Evolutionary conservation across 169 alveolate species (phyloP), one percentile per base, ranked within the genome.

Genomic region (Theileria equi): DNA sequence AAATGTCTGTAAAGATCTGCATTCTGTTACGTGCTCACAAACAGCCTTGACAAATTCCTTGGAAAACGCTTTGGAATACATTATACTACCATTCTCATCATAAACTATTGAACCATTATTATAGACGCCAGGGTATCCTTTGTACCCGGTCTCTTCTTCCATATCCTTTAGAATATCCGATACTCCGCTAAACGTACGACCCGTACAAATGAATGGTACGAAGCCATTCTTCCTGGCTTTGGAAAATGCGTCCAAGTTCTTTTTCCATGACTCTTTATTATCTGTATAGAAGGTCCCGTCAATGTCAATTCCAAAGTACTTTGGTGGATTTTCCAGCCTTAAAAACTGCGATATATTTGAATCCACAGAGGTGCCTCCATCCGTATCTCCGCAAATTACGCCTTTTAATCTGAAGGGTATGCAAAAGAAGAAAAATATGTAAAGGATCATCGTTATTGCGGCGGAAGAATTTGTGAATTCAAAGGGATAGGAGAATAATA

Each of bases 181-280:
- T 1, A 4, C 8, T n/a, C 23, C 5, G 17, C 44, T n/a, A 54
- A 21, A 3, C 8, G 65, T 36, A 11, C 65, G 44, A 74, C 84
- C 84, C 48, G 84, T 74, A 38, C 84, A 74, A 41, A 74, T 52
- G 71, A 74, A 62, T 13, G 70, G 65, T 1, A 28, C 38, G 63
- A 43, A 74, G 4, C 55, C 64, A 8, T 53, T 59, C 19, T 52
- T 25, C 7, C 65, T 32, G 17, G 48, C 45, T 13, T 61, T 19
- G 5, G 47, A 49, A 28, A 74, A 74, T 28, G 84, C 69, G 38
- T 52, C 44, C 8, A 49, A 5, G 45, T 74, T 74, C 65, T 74
- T 40, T 43, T 19, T 38, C 10, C 41, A 13, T n/a, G 28, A 36
- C 23, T 21, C 32, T 8, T 34, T 32, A 23, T 74, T 50, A 11